These are phyloP conservation scores for Mucor sp. DNA, from an alignment of 371 early-diverging fungal species.

Conservation along the genomic window DNA sequence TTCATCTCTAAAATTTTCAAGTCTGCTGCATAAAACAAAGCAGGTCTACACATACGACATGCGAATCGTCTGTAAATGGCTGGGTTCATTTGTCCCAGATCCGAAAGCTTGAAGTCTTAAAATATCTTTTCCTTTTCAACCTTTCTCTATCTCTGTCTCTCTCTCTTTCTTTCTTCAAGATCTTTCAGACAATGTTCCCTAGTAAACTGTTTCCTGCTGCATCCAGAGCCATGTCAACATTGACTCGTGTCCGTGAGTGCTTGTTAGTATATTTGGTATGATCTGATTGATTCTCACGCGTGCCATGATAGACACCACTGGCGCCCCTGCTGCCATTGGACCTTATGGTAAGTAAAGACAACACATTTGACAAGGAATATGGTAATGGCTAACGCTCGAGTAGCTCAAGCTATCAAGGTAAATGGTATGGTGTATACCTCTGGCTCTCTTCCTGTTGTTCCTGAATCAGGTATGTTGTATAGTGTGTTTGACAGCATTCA, in stretches of 20 bases:
- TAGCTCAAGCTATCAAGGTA: slow-evolving; percentile 82
- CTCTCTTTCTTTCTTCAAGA: not conserved
- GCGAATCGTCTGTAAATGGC: not conserved
- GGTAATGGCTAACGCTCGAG: not conserved
- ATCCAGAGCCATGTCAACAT: slow-evolving; percentile 35
- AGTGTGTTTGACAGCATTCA: not conserved
- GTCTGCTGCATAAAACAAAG: no score
- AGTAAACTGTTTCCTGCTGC: slow-evolving; percentile 18
- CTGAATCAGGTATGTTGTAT: slow-evolving; percentile 44
- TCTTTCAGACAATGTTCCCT: slow-evolving; percentile 14
- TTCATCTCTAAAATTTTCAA: no score
- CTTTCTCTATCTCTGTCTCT: not conserved
- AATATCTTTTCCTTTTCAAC: not conserved
- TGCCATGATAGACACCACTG: slow-evolving; percentile 45
- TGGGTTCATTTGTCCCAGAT: not conserved
- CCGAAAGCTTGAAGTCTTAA: not conserved
- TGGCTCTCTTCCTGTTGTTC: slow-evolving; percentile 77
- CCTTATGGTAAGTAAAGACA: slow-evolving; percentile 71
- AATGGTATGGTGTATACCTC: slow-evolving; percentile 87
- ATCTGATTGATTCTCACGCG: not conserved
- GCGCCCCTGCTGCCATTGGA: slow-evolving; percentile 82
- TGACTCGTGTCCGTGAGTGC: slow-evolving; percentile 41
- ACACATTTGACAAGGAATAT: not conserved
- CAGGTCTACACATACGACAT: no score
- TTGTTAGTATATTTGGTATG: not conserved